phyloP scores from a whole-genome alignment of 176 grass and related monocot genomes.

The Carex cristatella region DNA sequence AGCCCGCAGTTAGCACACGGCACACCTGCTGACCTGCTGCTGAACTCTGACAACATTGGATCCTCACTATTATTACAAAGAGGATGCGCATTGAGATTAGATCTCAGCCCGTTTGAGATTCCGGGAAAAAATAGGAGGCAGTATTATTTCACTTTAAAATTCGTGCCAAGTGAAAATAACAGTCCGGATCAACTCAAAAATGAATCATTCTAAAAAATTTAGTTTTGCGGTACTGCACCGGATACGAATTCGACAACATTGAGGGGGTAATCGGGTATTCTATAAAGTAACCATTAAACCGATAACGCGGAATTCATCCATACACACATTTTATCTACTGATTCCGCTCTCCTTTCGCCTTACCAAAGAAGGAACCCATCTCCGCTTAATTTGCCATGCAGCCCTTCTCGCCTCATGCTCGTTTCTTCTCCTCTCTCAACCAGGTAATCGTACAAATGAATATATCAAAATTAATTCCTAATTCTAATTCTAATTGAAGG shows the following conservation, averaged over 20 bases:
- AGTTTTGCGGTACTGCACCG: too few species aligned
- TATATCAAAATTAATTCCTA: neutral
- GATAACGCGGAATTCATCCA: neutral
- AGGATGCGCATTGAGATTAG: too few species aligned
- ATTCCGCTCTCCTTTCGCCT: neutral
- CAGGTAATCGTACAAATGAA: conserved; percentile 11
- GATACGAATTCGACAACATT: neutral
- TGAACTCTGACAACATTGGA: too few species aligned
- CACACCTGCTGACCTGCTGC: too few species aligned
- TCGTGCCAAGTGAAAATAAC: too few species aligned
- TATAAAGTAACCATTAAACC: neutral
- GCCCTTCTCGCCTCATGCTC: conserved; percentile 9
- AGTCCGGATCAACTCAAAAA: too few species aligned
- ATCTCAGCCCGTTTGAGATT: too few species aligned
- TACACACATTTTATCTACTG: neutral
- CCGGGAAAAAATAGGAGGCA: too few species aligned
- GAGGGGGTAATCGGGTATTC: neutral
- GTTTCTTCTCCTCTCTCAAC: conserved; percentile 33
- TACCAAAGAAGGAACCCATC: conserved; percentile 10
- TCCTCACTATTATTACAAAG: too few species aligned
- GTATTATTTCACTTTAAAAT: too few species aligned
- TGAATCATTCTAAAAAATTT: too few species aligned
- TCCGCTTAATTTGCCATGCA: conserved; percentile 1
- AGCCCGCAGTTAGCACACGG: neutral
- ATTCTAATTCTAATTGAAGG: neutral